phyloP scores from a whole-genome alignment of 2,329 filamentous ascomycete genomes.

The Xylariaceae sp. region DNA sequence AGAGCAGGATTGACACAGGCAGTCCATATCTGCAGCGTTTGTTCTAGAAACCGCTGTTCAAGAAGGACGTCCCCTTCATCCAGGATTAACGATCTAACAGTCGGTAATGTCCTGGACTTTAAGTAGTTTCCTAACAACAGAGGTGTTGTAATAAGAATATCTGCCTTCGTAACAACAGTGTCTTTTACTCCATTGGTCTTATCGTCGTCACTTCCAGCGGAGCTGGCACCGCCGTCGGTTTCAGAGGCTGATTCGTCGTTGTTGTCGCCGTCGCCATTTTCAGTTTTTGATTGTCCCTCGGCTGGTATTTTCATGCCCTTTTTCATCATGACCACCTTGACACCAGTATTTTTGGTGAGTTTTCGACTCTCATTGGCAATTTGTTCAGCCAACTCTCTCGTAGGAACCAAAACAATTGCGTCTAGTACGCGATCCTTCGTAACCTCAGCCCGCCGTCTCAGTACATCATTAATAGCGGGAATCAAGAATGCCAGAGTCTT shows the following conservation, averaged over 20 bases:
- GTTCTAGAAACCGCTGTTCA: conserved; percentile 75
- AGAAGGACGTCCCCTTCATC: conserved; percentile 95
- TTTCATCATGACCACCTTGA: conserved; percentile 75
- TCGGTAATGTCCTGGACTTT: conserved; percentile 51
- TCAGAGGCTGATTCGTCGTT: conserved; percentile 20
- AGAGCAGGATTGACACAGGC: conserved; percentile 67
- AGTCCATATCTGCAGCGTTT: conserved; percentile 79
- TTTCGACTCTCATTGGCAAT: conserved; percentile 85
- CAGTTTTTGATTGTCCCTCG: conserved; percentile 31
- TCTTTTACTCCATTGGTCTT: conserved; percentile 32
- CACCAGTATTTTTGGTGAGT: conserved; percentile 66
- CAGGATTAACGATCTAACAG: conserved; percentile 68
- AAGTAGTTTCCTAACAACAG: conserved; percentile 72
- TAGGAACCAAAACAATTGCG: conserved; percentile 69
- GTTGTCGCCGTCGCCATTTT: conserved; percentile 20
- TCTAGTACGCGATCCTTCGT: conserved; percentile 49
- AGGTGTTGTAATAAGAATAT: conserved; percentile 77
- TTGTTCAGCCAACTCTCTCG: conserved; percentile 70
- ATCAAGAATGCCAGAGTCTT: conserved; percentile 94
- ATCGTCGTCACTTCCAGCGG: conserved; percentile 37
- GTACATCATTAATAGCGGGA: conserved; percentile 72
- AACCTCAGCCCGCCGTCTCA: conserved; percentile 49
- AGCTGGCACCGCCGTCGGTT: conserved; percentile 23
- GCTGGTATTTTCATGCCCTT: conserved; percentile 71
- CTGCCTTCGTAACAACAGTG: conserved; percentile 58